phyloP scores from a whole-genome alignment of 768 basidiomycete genomes.

The Podaxis rugospora region DNA sequence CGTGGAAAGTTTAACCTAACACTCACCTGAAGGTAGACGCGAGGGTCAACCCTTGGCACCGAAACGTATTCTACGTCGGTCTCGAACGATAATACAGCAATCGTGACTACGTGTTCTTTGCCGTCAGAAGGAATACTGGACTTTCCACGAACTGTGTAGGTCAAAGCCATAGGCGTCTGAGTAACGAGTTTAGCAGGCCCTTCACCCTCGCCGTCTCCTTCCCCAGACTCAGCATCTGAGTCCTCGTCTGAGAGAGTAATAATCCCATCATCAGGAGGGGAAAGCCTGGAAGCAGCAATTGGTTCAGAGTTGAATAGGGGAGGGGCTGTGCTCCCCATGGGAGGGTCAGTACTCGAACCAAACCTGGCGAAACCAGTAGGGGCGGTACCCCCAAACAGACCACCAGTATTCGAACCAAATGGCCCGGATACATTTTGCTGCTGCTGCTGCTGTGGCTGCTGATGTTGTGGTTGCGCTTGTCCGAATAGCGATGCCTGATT shows the following conservation, averaged over 20 bases:
- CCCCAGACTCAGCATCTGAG: background rate
- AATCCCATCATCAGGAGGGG: background rate
- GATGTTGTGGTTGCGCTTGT: too few relatives aligned
- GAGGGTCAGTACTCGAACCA: background rate
- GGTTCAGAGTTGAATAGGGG: too few relatives aligned
- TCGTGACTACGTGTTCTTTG: slow-evolving; percentile 47
- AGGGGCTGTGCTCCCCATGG: too few relatives aligned
- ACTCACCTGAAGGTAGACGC: slow-evolving; percentile 47
- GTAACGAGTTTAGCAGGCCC: slow-evolving; percentile 37
- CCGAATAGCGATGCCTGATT: too few relatives aligned
- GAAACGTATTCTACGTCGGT: slow-evolving; percentile 41
- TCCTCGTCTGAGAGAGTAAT: too few relatives aligned
- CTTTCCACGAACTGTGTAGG: slow-evolving; percentile 45
- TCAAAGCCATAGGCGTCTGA: slow-evolving; percentile 49
- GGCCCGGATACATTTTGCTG: background rate
- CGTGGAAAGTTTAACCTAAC: background rate
- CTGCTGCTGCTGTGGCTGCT: too few relatives aligned
- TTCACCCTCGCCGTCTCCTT: background rate
- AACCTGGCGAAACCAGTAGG: background rate
- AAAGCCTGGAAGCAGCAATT: background rate
- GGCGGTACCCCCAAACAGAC: background rate
- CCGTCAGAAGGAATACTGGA: slow-evolving; percentile 54
- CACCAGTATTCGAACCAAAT: background rate
- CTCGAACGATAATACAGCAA: slow-evolving; percentile 45
- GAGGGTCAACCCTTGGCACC: slow-evolving; percentile 44